Conservation (phyloP, 2,329 filamentous ascomycete genomes). For the Xylaria digitata region DNA sequence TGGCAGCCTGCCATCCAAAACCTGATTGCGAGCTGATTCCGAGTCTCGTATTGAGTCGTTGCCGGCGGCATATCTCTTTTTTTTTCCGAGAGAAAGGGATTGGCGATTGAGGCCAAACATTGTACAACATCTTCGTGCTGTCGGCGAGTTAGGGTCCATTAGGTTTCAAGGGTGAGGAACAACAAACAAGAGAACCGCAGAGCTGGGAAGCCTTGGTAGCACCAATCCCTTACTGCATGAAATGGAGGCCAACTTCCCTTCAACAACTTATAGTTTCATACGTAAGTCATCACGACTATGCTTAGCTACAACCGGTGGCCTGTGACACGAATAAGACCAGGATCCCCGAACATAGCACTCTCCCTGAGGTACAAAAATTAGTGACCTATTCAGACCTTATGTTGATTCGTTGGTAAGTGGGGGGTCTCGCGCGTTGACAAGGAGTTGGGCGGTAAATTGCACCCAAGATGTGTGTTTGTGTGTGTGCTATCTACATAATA, state of each 20-base stretch:
- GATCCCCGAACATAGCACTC: background rate
- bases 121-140: background rate
- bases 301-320: no score
- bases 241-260: background rate
- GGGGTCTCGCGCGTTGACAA: background rate
- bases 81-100: background rate
- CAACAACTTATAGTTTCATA: background rate
- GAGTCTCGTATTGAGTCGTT: conserved; percentile 10
- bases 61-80: background rate
- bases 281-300: no score
- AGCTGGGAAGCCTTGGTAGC: background rate
- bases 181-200: background rate
- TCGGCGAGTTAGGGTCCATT: background rate
- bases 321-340: background rate
- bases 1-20: background rate
- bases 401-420: background rate
- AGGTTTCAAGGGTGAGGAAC: background rate
- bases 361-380: background rate
- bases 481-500: no score
- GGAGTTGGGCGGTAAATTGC: no score
- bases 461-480: no score
- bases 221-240: background rate
- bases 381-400: background rate
- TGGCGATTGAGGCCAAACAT: background rate
- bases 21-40: background rate